Evolutionary conservation across 805 yeast species (phyloP).

Genomic region (Teunomyces kruisii): DNA sequence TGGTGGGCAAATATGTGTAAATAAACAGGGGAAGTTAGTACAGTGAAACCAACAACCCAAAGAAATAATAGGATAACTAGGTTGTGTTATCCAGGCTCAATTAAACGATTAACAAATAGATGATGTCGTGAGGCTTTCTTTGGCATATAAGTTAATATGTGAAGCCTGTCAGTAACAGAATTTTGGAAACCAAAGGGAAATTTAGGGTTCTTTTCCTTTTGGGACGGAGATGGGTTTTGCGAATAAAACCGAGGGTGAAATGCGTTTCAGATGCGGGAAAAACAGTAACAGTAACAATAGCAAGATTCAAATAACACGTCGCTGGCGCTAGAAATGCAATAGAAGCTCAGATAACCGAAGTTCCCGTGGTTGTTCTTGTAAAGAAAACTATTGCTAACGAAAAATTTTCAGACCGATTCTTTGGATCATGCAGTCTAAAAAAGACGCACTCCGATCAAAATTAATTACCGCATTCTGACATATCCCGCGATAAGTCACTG

Average conservation of each 20-base stretch:
- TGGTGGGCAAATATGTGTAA: conserved; percentile 13
- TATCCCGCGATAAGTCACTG: background rate
- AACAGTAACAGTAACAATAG: background rate
- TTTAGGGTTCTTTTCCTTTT: background rate
- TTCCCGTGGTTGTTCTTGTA: background rate
- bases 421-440: background rate
- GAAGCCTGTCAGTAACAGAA: background rate
- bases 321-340: background rate
- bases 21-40: background rate
- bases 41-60: background rate
- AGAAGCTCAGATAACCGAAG: background rate
- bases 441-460: background rate
- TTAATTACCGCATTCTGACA: conserved; percentile 1
- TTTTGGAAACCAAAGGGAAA: background rate
- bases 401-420: background rate
- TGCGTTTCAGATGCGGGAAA: background rate
- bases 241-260: too few species aligned
- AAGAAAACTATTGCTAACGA: conserved; percentile 1
- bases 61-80: conserved; percentile 1
- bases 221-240: background rate
- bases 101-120: conserved; percentile 26
- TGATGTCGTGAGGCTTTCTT: conserved; percentile 45
- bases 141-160: conserved; percentile 34
- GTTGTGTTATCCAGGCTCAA: conserved; percentile 46
- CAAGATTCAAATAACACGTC: background rate